Base-by-base conservation (phyloP, 202 grass and related monocot genomes). In the Zizania palustris region DNA sequence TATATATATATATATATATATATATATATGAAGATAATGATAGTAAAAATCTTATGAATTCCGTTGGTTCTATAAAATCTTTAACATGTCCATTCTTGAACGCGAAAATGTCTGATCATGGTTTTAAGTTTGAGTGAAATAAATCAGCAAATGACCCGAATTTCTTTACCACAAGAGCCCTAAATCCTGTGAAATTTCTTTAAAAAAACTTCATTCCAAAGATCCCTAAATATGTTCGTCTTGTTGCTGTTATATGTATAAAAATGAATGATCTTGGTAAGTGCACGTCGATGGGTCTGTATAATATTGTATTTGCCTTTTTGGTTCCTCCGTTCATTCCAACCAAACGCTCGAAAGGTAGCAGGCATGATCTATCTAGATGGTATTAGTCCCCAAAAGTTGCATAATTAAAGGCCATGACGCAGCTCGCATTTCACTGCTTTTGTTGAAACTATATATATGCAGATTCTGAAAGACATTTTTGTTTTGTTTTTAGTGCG, bases 401-500 rank as follows among this genome's bases (percentile, higher is more conserved):
- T 50, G 72, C 59, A 66, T 82, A 72, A 66, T 69, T 82, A 21
- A 62, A 77, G 78, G 41, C 66, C 60, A 28, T 77, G 84, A 82
- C 84, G 72, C 78, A 66, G 84, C 73, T 72, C 84, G 72, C 84
- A 86, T 86, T 86, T 71, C 43, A 35, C 33, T 10, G 20, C 78
- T 69, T 86, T 77, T 71, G 28, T 77, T 60, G 59, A 67, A 4
- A 22, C 69, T n/a, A n/a, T n/a, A 75, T 71, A 42, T 71, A 41
- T 21, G 20, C 13, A 60, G 9, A 55, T 6, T n/a, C 66, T 38
- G 56, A 71, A n/a, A 76, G n/a, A n/a, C 76, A n/a, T n/a, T n/a
- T n/a, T n/a, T n/a, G n/a, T n/a, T n/a, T n/a, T n/a, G n/a, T n/a
- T n/a, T n/a, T n/a, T n/a, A n/a, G n/a, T n/a, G n/a, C n/a, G n/a